A percentile compares a stretch with the other conserved stretches of the same genome.
Conservation (phyloP, 164 flowering plant species). For the Vitis riparia region DNA sequence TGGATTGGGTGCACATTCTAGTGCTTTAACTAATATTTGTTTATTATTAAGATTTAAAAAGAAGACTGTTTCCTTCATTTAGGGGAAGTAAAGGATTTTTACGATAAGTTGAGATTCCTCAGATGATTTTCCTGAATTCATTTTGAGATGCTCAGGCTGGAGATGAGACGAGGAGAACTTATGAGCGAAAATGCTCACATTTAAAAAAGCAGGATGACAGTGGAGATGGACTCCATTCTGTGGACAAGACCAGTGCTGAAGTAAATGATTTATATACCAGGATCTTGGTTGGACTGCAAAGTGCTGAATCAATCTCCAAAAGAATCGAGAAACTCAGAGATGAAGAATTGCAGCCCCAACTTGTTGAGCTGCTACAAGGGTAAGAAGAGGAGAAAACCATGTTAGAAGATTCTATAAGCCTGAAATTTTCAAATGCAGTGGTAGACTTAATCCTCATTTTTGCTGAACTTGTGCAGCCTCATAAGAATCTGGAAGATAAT, state of each 20-base stretch:
- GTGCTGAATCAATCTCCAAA: conserved; percentile 27
- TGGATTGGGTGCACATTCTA: no score
- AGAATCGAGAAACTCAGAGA: conserved; percentile 28
- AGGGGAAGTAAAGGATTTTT: no score
- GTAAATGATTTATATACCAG: conserved; percentile 20
- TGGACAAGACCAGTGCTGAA: conserved; percentile 14
- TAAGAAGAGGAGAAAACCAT: conserved; percentile 7
- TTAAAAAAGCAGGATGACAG: conserved; percentile 14
- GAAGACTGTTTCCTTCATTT: no score
- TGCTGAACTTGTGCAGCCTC: conserved; percentile 13
- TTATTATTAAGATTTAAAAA: no score
- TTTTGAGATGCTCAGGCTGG: conserved; percentile 12
- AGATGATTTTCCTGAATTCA: no score
- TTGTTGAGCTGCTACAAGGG: conserved; percentile 29
- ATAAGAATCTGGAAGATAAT: conserved; percentile 26
- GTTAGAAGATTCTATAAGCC: not conserved
- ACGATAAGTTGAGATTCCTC: no score
- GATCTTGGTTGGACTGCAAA: conserved; percentile 18
- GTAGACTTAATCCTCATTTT: not conserved
- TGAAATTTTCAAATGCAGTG: not conserved
- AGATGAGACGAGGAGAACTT: conserved; percentile 13
- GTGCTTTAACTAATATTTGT: no score
- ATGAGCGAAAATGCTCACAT: conserved; percentile 16
- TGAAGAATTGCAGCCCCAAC: conserved; percentile 33
- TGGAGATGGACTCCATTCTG: conserved; percentile 6